A percentile compares a stretch with the other conserved stretches of the same genome.
These are phyloP conservation scores for Trichopus zeylanicus DNA, from an alignment of 116 monocot genomes.

Conservation along the genomic window DNA sequence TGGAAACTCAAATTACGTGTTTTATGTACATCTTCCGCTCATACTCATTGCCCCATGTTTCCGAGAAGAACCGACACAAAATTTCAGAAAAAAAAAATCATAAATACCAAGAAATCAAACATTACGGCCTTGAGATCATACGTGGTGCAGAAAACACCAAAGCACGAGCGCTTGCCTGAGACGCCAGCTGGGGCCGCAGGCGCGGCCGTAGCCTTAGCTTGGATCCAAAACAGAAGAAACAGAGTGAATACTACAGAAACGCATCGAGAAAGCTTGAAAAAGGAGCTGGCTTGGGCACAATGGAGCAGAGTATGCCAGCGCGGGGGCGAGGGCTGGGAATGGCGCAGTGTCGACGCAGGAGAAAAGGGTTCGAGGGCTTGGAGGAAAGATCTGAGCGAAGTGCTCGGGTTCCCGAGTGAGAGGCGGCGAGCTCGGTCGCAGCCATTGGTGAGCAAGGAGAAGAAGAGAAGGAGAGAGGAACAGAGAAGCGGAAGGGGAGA, in stretches of 20 bases:
- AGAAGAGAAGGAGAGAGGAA: too few relatives aligned
- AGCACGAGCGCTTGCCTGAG: slow-evolving; percentile 51
- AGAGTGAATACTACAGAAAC: not conserved
- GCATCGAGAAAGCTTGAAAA: not conserved
- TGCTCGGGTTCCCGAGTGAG: slow-evolving; percentile 2
- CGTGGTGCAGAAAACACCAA: slow-evolving; percentile 90
- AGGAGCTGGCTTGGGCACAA: slow-evolving; percentile 45
- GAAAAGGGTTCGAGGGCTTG: slow-evolving; percentile 8
- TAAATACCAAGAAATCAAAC: not conserved
- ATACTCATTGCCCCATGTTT: too few relatives aligned
- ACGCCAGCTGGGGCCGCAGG: slow-evolving; percentile 15
- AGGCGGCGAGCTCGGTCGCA: slow-evolving; percentile 15
- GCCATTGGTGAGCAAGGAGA: too few relatives aligned
- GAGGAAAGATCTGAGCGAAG: slow-evolving; percentile 20
- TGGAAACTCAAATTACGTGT: too few relatives aligned
- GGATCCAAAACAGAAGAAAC: slow-evolving; percentile 26
- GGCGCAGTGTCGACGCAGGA: not conserved
- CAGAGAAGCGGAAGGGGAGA: slow-evolving; percentile 6
- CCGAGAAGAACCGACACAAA: too few relatives aligned
- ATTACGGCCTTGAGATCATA: slow-evolving; percentile 81
- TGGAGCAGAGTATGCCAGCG: slow-evolving; percentile 49
- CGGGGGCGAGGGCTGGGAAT: slow-evolving; percentile 4
- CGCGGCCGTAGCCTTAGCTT: slow-evolving; percentile 47
- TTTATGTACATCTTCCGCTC: too few relatives aligned
- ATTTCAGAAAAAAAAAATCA: too few relatives aligned